Base-by-base conservation (phyloP, 352 stramenopile species). In the Thraustotheca clavata region DNA sequence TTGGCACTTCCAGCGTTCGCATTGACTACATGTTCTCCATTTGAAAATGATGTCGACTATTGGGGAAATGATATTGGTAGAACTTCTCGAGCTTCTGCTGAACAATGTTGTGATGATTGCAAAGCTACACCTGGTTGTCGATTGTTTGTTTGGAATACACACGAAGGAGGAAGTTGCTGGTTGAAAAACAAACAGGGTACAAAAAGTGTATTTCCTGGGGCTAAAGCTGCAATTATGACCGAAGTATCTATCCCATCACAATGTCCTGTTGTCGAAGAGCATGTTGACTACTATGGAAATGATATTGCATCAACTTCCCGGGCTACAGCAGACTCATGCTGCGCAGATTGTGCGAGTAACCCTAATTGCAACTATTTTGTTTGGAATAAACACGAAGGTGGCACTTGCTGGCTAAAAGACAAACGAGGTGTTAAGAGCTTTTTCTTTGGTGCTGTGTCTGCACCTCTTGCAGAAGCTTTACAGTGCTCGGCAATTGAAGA, bases 261-360 rank as follows among this genome's bases (percentile, higher is more conserved):
- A n/a, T n/a, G n/a, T n/a, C n/a, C n/a, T n/a, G n/a, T n/a, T n/a
- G n/a, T n/a, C n/a, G n/a, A n/a, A n/a, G n/a, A n/a, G n/a, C n/a
- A 35, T 39, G 39, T 61, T 47, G 73, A 76, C 67, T 79, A 60
- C 31, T 33, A 41, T 20, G 46, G 52, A 52, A 70, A 72, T 33
- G 73, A 79, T 36, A 73, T 79, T 54, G 46, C 33, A 6, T 62
- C n/a, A 67, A 74, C 59, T 1, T 4, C 73, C 68, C 26, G 36
- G 55, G 59, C 24, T 49, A 69, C 14, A 62, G 72, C 32, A n/a
- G 47, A 59, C 22, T 36, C 31, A 22, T 46, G 38, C 38, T 67
- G 60, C 22, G 46, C 46, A 71, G 69, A 24, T 47, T 69, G 16
- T 39, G 43, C 43, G 3, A 67, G 71, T 9, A 69, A 18, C 71